Evolutionary conservation across 2,329 filamentous ascomycete species (phyloP), one percentile per base, ranked within the genome.

Genomic region (Chrysosporium keratinophilum): DNA sequence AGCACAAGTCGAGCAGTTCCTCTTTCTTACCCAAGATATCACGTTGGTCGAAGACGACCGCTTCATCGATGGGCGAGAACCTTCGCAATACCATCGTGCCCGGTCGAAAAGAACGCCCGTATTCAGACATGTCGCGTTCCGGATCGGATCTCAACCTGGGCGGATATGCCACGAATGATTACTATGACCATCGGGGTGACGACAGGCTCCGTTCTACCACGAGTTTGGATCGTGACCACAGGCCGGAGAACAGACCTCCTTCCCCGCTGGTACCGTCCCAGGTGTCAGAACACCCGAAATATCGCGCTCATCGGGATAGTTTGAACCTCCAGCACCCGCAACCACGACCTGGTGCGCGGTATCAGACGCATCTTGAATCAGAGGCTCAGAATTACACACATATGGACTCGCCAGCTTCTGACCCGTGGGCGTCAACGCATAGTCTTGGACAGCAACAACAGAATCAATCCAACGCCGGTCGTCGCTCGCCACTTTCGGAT

Each of bases 1-100:
- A 95, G 73, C 87, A 94, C 73, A 95, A 95, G 68, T 91, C 88
- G 0, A 85, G 80, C 65, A 82, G 83, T 55, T 93, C 88, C 0
- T 88, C 87, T 0, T 76, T 83, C 76, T 86, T 95, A 57, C 89
- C 90, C 20, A 96, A 95, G 74, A 90, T 95, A 58, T 97, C 93
- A 5, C 82, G 93, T 42, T 98, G 93, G 93, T 97, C 91, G 0
- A 93, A 94, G 72, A 97, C 91, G 1, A 98, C 93, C 0, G 81
- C 90, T 3, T 95, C 89, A 0, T 95, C 88, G 57, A 82, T 89
- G 42, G 84, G 87, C 43, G 85, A 85, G 61, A 85, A 84, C 40
- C 85, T 90, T 67, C 81, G 85, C 40, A 81, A 80, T 62, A 87
- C 82, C 62, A 68, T 69, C 44, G 72, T 74, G 52, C 47, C 53